phyloP scores from a whole-genome alignment of 345 rosid species.

The Hibiscus tridactylites region DNA sequence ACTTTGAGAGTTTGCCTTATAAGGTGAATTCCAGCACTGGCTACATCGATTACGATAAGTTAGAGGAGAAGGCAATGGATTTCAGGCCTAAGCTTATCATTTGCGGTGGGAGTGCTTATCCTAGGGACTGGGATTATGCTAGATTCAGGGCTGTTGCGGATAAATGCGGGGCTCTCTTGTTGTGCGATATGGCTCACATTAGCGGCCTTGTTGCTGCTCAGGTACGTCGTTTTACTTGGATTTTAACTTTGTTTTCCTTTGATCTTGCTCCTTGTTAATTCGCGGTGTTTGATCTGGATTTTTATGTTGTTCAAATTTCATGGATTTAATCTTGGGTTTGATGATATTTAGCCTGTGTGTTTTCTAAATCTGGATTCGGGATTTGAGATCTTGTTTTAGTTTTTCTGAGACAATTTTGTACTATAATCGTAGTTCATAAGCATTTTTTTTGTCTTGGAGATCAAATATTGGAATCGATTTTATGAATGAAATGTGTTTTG shows the following conservation, averaged over 20 bases:
- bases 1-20: slow-evolving; percentile 95
- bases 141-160: slow-evolving; percentile 71
- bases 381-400: background rate
- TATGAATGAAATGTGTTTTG: no score
- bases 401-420: background rate
- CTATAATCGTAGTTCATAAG: background rate
- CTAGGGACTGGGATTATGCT: slow-evolving; percentile 94
- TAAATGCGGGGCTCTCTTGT: slow-evolving; percentile 85
- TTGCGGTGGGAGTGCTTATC: slow-evolving; percentile 98
- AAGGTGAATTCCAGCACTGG: slow-evolving; percentile 83
- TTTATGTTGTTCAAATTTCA: background rate
- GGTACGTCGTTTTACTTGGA: slow-evolving; percentile 64
- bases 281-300: slow-evolving; percentile 1
- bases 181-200: slow-evolving; percentile 98
- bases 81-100: slow-evolving; percentile 88
- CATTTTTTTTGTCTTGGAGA: no score
- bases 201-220: slow-evolving; percentile 99
- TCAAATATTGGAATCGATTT: no score
- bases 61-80: slow-evolving; percentile 97
- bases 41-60: slow-evolving; percentile 77
- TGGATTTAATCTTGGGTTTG: slow-evolving; percentile 16
- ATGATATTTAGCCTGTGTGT: slow-evolving; percentile 73
- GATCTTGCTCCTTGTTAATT: background rate
- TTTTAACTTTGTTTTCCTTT: background rate
- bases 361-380: background rate